Conservation (phyloP, 2,329 filamentous ascomycete species). For the Neonectria sp. region DNA sequence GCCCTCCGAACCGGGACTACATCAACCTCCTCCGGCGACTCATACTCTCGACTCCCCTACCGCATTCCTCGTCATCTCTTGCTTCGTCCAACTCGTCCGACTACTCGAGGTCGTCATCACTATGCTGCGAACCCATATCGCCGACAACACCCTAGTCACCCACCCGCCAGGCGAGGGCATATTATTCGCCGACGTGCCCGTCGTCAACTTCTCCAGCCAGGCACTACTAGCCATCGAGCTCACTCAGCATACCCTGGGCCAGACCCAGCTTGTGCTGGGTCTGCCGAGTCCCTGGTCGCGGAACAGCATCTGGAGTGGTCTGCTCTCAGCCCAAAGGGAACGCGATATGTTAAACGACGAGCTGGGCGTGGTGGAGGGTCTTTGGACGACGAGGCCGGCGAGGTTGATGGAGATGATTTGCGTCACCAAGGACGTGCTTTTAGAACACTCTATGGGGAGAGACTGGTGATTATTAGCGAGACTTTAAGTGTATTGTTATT, state of each 20-base stretch:
- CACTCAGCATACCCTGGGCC: slow-evolving; percentile 29
- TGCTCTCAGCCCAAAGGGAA: slow-evolving; percentile 21
- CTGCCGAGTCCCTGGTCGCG: slow-evolving; percentile 26
- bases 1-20: not conserved
- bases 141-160: not conserved
- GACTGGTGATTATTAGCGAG: not conserved
- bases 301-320: slow-evolving; percentile 27
- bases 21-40: no score
- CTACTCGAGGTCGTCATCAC: slow-evolving; percentile 34
- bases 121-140: slow-evolving; percentile 27
- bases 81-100: slow-evolving; percentile 35
- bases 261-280: slow-evolving; percentile 36
- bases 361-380: slow-evolving; percentile 21
- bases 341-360: slow-evolving; percentile 32
- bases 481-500: not conserved
- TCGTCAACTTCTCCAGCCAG: slow-evolving; percentile 34
- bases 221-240: slow-evolving; percentile 37
- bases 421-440: no score
- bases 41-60: slow-evolving; percentile 21
- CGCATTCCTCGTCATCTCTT: slow-evolving; percentile 37
- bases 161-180: slow-evolving; percentile 9
- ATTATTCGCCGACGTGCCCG: slow-evolving; percentile 25
- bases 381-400: slow-evolving; percentile 17
- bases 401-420: slow-evolving; percentile 15
- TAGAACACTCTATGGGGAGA: no score